Base-by-base conservation (phyloP, 257 asterid species). In the Solanum clarkiae region DNA sequence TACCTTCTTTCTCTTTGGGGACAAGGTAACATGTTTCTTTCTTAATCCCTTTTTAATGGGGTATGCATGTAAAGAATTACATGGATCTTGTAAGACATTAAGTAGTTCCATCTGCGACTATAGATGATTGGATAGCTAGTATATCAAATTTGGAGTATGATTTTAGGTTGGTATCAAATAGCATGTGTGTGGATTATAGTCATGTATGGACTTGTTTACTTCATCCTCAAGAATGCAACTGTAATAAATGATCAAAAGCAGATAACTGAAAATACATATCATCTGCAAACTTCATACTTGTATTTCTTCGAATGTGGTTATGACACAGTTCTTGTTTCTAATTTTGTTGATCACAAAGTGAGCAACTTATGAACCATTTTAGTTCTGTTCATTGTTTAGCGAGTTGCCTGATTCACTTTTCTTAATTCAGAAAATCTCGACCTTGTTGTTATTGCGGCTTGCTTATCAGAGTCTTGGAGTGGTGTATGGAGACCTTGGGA, bases 401-500 rank as follows among this genome's bases (percentile, higher is more conserved):
- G 17, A 49, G 65, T 53, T 79, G 11, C 65, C 82, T 79, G 82
- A 51, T 79, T 79, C 63, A 79, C 13, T 18, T 79, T 16, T 79
- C 26, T 5, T 5, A 53, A 77, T 77, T 8, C 63, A 77, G 82
- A 77, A 77, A 77, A 53, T 77, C 63, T 77, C 82, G 47, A 24
- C 65, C 16, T 26, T 77, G 82, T 26, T 77, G 47, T 53, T 77
- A 53, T 77, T 77, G 82, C 82, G 82, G 82, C 82, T 77, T 77
- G 82, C 82, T 77, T 77, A 77, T 77, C 82, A 77, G 92, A 97
- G 99, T 80, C 91, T 97, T 57, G 99, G 99, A 83, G 97, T 97
- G 66, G 99, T 97, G 29, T 97, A 97, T 80, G 99, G 99, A 55
- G 99, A 97, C 92, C 88, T 97, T 86, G 99, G 99, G 75, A 97